Conservation (phyloP, 2,329 filamentous ascomycete genomes). For the Cordyceps militaris region DNA sequence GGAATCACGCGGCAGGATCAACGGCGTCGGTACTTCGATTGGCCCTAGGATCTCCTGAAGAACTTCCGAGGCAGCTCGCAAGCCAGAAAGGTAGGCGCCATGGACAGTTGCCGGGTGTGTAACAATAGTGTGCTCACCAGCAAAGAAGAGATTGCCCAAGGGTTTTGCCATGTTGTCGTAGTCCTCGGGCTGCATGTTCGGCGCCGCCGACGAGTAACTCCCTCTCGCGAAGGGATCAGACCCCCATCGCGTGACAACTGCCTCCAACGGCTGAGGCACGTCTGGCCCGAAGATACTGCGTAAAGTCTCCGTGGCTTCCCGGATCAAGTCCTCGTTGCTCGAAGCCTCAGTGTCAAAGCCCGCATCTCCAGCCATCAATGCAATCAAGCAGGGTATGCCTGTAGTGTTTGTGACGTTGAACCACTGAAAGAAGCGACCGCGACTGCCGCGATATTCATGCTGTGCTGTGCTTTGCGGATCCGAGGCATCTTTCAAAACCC, state of each 20-base stretch:
- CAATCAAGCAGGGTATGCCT: conserved; percentile 79
- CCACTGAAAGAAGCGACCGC: conserved; percentile 95
- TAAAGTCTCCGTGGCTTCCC: conserved; percentile 73
- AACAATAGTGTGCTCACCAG: conserved; percentile 91
- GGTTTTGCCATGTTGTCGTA: conserved; percentile 86
- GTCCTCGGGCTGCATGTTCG: conserved; percentile 73
- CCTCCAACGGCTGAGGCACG: conserved; percentile 74
- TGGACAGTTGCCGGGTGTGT: conserved; percentile 96
- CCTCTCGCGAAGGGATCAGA: conserved; percentile 86
- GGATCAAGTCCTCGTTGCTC: conserved; percentile 66
- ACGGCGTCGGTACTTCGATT: conserved; percentile 66
- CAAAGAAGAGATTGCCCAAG: conserved; percentile 86
- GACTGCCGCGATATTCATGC: conserved; percentile 66
- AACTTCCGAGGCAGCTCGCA: conserved; percentile 83
- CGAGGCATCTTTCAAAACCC: conserved; percentile 70
- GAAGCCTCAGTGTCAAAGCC: conserved; percentile 79
- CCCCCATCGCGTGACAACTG: conserved; percentile 87
- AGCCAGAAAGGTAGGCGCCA: conserved; percentile 87
- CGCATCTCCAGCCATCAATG: conserved; percentile 91
- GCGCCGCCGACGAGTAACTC: conserved; percentile 90
- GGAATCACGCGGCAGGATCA: conserved; percentile 61
- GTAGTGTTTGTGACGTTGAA: conserved; percentile 92
- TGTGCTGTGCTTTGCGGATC: conserved; percentile 66
- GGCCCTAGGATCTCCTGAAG: conserved; percentile 74
- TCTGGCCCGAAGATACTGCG: conserved; percentile 63